Evolutionary conservation across 2,329 filamentous ascomycete species (phyloP), one percentile per base, ranked within the genome.

Genomic region (Rachicladosporium sp.): DNA sequence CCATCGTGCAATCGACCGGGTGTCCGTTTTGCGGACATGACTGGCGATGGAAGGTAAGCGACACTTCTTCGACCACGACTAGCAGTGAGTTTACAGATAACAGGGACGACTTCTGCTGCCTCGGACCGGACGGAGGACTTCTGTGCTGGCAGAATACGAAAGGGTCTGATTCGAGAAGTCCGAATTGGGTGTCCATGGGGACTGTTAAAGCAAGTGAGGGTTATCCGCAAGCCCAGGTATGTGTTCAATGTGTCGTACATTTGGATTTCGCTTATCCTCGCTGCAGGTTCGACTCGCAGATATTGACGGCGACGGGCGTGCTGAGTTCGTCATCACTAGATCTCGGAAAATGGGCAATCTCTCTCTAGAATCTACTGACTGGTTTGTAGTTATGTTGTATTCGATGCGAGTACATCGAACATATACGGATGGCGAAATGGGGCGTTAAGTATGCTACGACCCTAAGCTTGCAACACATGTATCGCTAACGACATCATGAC

Each of bases 381-480:
- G 15, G 3, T 19, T 19, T 5, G 15, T 5, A 19, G 15, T 9
- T 42, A 42, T 23, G 34, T 42, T 10, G 40, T 42, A 7, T 42
- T 42, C 35, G 40, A 42, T n/a, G 40, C 35, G 10, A 13, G 10
- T 3, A 34, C 40, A 8, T 11, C 36, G 3, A 42, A 42, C n/a
- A 42, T 42, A 6, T 42, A 42, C 27, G 40, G 40, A 3, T 42
- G 40, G 40, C 40, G 40, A 8, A 42, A 42, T 19, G 40, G 35
- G 1, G 40, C 40, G n/a, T n/a, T n/a, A n/a, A n/a, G n/a, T n/a
- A n/a, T n/a, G n/a, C n/a, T n/a, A n/a, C n/a, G n/a, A n/a, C n/a
- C n/a, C n/a, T n/a, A n/a, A n/a, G n/a, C n/a, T n/a, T n/a, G n/a
- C n/a, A n/a, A n/a, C n/a, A n/a, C n/a, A n/a, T n/a, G n/a, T n/a